Evolutionary conservation across 176 grass and related monocot species (phyloP).

Genomic region (Aechmea fasciata): DNA sequence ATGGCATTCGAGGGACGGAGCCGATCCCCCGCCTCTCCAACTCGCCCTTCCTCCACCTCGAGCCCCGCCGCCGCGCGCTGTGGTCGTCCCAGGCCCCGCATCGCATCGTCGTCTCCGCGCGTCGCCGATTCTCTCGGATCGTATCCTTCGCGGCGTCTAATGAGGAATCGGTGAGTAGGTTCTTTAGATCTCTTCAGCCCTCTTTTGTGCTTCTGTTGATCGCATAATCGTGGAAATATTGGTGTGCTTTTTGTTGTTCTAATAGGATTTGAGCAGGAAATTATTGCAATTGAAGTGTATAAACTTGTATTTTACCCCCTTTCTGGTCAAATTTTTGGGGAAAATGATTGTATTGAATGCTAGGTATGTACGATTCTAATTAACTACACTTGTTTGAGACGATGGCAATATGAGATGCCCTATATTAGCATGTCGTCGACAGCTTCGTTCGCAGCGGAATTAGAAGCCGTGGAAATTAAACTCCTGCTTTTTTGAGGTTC

Average conservation of each 20-base stretch:
- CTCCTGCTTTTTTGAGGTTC: no score
- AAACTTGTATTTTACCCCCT: no score
- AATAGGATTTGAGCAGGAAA: not conserved
- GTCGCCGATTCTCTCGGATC: not conserved
- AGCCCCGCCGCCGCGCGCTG: not conserved
- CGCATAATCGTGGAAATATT: not conserved
- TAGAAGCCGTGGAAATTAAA: no score
- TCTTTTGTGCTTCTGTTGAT: not conserved
- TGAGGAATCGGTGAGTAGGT: conserved; percentile 14
- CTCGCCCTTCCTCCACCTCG: conserved; percentile 9
- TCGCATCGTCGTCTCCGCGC: not conserved
- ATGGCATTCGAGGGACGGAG: not conserved
- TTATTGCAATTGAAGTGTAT: not conserved
- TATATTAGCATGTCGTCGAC: no score
- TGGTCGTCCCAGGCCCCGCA: not conserved
- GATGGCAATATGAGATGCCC: no score
- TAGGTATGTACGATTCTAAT: no score
- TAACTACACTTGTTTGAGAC: no score
- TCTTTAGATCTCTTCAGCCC: not conserved
- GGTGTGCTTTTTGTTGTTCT: not conserved
- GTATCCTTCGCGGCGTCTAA: conserved; percentile 8
- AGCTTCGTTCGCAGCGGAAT: no score
- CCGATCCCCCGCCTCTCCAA: not conserved
- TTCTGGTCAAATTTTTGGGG: no score
- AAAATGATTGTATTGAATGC: not conserved